These are phyloP conservation scores for Pelargonium australe DNA, from an alignment of 441 rosid species.

Conservation along the genomic window DNA sequence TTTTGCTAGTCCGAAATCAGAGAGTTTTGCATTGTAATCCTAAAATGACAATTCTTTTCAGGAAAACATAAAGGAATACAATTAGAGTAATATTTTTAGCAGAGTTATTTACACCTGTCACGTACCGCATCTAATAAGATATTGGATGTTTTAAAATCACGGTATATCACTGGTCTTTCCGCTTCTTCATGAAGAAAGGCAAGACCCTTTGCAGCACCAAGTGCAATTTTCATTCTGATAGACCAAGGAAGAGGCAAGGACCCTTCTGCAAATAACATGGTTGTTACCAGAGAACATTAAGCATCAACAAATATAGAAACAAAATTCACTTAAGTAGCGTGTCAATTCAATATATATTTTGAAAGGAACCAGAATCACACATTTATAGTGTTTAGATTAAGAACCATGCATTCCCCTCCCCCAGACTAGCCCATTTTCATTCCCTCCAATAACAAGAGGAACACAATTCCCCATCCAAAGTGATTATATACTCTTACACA, in stretches of 20 bases:
- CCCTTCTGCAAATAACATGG: constrained; percentile 45
- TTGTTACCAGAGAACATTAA: constrained; percentile 30
- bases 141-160: constrained; percentile 66
- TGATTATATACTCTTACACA: background rate
- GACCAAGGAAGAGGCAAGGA: constrained; percentile 69
- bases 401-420: too few relatives aligned
- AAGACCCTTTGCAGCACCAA: constrained; percentile 43
- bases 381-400: too few relatives aligned
- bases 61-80: background rate
- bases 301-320: constrained; percentile 10
- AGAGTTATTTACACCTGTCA: constrained; percentile 5
- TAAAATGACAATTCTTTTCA: constrained; percentile 21
- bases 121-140: constrained; percentile 57
- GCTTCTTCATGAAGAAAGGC: constrained; percentile 72
- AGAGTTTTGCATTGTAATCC: constrained; percentile 71
- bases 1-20: constrained; percentile 69
- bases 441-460: background rate
- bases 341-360: background rate
- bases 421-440: background rate
- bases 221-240: too few relatives aligned
- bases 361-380: background rate
- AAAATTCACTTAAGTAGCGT: background rate
- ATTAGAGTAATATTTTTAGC: background rate
- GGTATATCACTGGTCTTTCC: constrained; percentile 62
- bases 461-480: background rate